These are phyloP conservation scores for Clohesyomyces aquaticus DNA, from an alignment of 495 filamentous ascomycete species.

Conservation along the genomic window DNA sequence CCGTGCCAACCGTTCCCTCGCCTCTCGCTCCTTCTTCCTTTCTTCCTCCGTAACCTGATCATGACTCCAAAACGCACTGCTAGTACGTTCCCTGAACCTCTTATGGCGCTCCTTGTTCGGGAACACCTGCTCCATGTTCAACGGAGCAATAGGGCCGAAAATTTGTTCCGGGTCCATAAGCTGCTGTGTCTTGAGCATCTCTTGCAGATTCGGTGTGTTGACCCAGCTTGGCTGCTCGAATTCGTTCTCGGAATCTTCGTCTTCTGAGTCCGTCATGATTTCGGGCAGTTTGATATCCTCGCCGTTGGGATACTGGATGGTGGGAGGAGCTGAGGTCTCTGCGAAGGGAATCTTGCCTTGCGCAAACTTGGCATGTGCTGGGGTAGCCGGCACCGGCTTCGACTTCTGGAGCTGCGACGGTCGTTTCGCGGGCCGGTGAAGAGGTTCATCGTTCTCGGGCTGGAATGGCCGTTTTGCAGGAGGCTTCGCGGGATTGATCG, in stretches of 20 bases:
- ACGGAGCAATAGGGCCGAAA: slow-evolving; percentile 82
- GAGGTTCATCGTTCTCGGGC: slow-evolving; percentile 56
- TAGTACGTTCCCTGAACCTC: slow-evolving; percentile 84
- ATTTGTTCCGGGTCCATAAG: slow-evolving; percentile 80
- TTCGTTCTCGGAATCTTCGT: slow-evolving; percentile 69
- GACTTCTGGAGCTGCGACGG: slow-evolving; percentile 56
- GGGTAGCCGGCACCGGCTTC: slow-evolving; percentile 47
- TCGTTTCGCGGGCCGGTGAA: slow-evolving; percentile 59
- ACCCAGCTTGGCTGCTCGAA: slow-evolving; percentile 79
- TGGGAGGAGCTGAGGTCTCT: slow-evolving; percentile 55
- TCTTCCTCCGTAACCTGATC: slow-evolving; percentile 91
- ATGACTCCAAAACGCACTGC: slow-evolving; percentile 90
- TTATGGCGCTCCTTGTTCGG: slow-evolving; percentile 77
- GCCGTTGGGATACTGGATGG: slow-evolving; percentile 67
- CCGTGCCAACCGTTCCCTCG: slow-evolving; percentile 74
- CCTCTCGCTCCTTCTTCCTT: slow-evolving; percentile 76
- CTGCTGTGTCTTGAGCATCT: slow-evolving; percentile 74
- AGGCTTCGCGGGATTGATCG: slow-evolving; percentile 67
- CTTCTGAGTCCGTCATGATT: slow-evolving; percentile 84
- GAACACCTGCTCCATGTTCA: slow-evolving; percentile 96
- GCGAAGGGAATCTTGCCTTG: slow-evolving; percentile 91
- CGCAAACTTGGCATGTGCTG: slow-evolving; percentile 59
- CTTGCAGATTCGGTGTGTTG: slow-evolving; percentile 75
- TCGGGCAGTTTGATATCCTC: slow-evolving; percentile 86
- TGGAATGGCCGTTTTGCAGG: slow-evolving; percentile 61